These are phyloP conservation scores for Pyrenula massariospora DNA, from an alignment of 495 filamentous ascomycete genomes.

Conservation along the genomic window DNA sequence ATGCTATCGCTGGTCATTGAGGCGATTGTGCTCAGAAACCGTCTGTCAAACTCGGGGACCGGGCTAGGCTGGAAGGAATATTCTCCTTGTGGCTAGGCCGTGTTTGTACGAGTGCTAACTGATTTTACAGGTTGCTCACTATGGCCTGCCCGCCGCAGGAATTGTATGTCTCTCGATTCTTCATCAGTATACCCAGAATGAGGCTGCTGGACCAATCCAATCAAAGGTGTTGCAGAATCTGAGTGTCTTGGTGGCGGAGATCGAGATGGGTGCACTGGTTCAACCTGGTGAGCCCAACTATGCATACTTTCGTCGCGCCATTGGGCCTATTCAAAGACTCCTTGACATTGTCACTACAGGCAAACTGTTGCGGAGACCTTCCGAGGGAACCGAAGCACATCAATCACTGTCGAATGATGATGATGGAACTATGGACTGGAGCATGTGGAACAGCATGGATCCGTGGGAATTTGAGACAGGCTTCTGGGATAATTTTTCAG, in stretches of 20 bases:
- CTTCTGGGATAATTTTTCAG: too few relatives aligned
- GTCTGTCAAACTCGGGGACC: slow-evolving; percentile 26
- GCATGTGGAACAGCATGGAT: too few relatives aligned
- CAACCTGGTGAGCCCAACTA: slow-evolving; percentile 23
- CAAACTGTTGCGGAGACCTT: too few relatives aligned
- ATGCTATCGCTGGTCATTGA: slow-evolving; percentile 27
- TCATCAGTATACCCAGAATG: slow-evolving; percentile 9
- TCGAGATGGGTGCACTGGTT: slow-evolving; percentile 23
- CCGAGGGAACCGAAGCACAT: too few relatives aligned
- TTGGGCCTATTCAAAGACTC: too few relatives aligned
- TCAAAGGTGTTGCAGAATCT: slow-evolving; percentile 21
- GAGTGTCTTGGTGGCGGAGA: slow-evolving; percentile 26
- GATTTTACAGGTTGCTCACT: slow-evolving; percentile 21
- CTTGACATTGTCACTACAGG: too few relatives aligned
- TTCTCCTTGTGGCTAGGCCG: neutral
- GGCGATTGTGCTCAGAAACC: slow-evolving; percentile 23
- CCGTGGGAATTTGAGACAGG: too few relatives aligned
- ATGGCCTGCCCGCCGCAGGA: slow-evolving; percentile 28
- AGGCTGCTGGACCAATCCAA: slow-evolving; percentile 5
- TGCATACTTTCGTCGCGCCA: too few relatives aligned
- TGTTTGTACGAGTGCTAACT: neutral
- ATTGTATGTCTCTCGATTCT: slow-evolving; percentile 26
- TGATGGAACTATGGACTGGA: too few relatives aligned
- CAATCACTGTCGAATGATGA: too few relatives aligned
- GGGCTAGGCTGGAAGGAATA: slow-evolving; percentile 30